Evolutionary conservation across 768 basidiomycete genomes (phyloP).

Genomic region (Suillus brevipes): DNA sequence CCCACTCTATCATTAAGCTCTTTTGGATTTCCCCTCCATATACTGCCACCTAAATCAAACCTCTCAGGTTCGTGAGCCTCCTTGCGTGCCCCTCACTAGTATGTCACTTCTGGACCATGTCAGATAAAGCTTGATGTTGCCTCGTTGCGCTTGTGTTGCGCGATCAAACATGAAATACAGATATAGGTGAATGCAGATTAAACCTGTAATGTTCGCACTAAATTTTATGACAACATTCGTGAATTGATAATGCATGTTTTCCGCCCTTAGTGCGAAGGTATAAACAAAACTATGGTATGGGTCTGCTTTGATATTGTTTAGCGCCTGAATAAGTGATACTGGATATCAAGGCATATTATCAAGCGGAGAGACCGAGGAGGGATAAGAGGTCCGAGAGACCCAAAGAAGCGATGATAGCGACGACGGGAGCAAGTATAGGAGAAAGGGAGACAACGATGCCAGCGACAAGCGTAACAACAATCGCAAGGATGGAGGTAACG

Average conservation of each 20-base stretch:
- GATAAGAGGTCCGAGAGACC: slow-evolving; percentile 20
- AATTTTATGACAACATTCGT: slow-evolving; percentile 3
- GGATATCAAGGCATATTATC: slow-evolving; percentile 5
- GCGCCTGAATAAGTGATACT: too few species aligned
- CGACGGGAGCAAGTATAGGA: slow-evolving; percentile 20
- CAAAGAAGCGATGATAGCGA: slow-evolving; percentile 24
- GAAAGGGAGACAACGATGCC: slow-evolving; percentile 25
- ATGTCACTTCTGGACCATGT: too few species aligned
- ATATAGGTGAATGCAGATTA: too few species aligned
- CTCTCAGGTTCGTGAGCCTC: too few species aligned
- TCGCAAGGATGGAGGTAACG: slow-evolving; percentile 1
- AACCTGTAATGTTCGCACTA: background rate
- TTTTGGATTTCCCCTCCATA: background rate
- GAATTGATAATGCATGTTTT: background rate
- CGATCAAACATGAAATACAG: too few species aligned
- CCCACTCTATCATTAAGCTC: background rate
- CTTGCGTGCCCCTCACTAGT: too few species aligned
- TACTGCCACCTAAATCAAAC: too few species aligned
- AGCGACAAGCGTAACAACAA: slow-evolving; percentile 17
- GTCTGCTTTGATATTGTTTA: slow-evolving; percentile 5
- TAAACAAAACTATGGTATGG: background rate
- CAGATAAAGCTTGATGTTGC: too few species aligned
- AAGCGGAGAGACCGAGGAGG: slow-evolving; percentile 24
- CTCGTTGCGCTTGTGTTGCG: too few species aligned
- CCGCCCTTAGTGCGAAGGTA: background rate